Evolutionary conservation across 2,329 filamentous ascomycete species (phyloP).

Genomic region (Bipolaris victoriae): DNA sequence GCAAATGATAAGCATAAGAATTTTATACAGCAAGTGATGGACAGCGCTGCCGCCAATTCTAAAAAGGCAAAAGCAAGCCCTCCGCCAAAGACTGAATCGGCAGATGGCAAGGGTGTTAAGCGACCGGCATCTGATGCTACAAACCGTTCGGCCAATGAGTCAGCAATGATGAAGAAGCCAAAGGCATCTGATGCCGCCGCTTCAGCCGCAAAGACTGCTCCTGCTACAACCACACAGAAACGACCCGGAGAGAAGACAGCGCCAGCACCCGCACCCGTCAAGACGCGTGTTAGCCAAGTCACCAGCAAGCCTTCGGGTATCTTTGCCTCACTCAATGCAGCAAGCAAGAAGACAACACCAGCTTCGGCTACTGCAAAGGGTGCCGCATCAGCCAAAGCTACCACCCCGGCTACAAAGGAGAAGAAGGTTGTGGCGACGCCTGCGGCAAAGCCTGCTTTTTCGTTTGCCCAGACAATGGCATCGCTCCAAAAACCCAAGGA

Average conservation of each 20-base stretch:
- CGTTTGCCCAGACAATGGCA: slow-evolving; percentile 51
- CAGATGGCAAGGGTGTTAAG: slow-evolving; percentile 41
- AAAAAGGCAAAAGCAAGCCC: slow-evolving; percentile 46
- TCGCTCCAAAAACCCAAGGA: slow-evolving; percentile 61
- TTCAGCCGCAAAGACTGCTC: slow-evolving; percentile 28
- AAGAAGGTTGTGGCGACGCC: slow-evolving; percentile 37
- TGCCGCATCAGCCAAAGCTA: slow-evolving; percentile 34
- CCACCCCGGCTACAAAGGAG: slow-evolving; percentile 29
- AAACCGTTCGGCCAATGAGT: slow-evolving; percentile 26
- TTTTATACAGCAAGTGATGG: slow-evolving; percentile 64
- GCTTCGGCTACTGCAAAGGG: slow-evolving; percentile 31
- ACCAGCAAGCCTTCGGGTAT: slow-evolving; percentile 54
- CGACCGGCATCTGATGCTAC: slow-evolving; percentile 32
- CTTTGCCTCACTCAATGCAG: slow-evolving; percentile 55
- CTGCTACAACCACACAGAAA: slow-evolving; percentile 29
- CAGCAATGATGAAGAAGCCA: slow-evolving; percentile 34
- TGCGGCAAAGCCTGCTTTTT: slow-evolving; percentile 43
- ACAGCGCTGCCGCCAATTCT: slow-evolving; percentile 51
- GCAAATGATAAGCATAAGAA: slow-evolving; percentile 69
- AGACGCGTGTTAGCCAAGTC: slow-evolving; percentile 45
- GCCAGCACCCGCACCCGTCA: slow-evolving; percentile 33
- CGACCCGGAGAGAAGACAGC: slow-evolving; percentile 38
- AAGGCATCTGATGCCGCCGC: slow-evolving; percentile 33
- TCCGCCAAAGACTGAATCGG: slow-evolving; percentile 30
- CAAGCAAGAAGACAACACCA: slow-evolving; percentile 51